Percentiles rank a stretch among this genome's conserved stretches.
These are phyloP conservation scores for Microcyclospora pomicola DNA, from an alignment of 2,329 filamentous ascomycete species.

Conservation along the genomic window DNA sequence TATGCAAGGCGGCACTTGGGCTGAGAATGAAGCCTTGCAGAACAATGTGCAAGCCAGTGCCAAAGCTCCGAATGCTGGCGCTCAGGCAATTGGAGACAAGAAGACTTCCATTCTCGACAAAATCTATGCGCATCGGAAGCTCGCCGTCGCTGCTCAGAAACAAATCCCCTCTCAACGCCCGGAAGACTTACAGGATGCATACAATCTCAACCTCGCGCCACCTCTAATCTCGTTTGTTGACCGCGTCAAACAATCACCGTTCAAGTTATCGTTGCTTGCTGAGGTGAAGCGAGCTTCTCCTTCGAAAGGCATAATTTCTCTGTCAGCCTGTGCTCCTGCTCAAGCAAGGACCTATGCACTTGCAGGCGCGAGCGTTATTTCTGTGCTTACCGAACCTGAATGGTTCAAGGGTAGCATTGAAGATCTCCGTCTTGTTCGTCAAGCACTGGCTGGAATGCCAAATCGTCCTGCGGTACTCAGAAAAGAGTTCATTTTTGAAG, in stretches of 20 bases:
- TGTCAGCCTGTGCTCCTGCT: conserved; percentile 72
- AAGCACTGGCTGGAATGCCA: conserved; percentile 78
- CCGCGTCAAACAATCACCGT: conserved; percentile 67
- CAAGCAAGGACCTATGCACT: conserved; percentile 87
- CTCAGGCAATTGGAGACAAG: conserved; percentile 32
- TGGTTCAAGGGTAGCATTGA: conserved; percentile 99
- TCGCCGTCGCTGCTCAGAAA: conserved; percentile 67
- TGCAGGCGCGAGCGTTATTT: conserved; percentile 91
- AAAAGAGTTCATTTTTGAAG: conserved; percentile 96
- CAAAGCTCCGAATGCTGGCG: conserved; percentile 24
- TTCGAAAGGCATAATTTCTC: conserved; percentile 86
- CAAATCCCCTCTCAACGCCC: conserved; percentile 70
- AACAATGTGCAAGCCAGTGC: conserved; percentile 25
- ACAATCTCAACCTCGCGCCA: conserved; percentile 71
- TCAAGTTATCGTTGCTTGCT: conserved; percentile 84
- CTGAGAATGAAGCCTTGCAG: conserved; percentile 52
- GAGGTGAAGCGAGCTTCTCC: conserved; percentile 96
- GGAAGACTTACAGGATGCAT: conserved; percentile 72
- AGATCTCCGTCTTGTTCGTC: conserved; percentile 73
- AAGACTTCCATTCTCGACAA: conserved; percentile 78
- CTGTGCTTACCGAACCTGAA: conserved; percentile 93
- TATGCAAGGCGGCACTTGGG: conserved; percentile 85
- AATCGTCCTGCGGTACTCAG: conserved; percentile 83
- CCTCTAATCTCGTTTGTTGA: conserved; percentile 69
- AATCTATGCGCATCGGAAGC: conserved; percentile 73